Conservation (phyloP, 106 monocot species). For the Phalaenopsis aphrodite region DNA sequence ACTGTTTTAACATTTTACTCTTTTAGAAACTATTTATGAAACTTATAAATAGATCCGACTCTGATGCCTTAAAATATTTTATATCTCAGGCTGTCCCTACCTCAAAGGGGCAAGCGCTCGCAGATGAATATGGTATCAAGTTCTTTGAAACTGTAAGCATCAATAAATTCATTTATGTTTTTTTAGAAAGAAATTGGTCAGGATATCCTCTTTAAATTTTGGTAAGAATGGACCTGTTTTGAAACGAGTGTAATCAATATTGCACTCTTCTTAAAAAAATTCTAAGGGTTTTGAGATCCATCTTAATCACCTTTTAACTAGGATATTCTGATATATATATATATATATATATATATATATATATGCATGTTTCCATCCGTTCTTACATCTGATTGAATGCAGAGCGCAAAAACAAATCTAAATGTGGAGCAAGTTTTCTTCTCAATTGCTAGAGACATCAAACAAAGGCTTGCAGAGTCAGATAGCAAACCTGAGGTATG, state of each 20-base stretch:
- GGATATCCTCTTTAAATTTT: too few species aligned
- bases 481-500: slow-evolving; percentile 72
- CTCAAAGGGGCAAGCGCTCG: slow-evolving; percentile 87
- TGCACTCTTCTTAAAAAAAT: too few species aligned
- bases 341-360: too few species aligned
- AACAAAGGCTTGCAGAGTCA: slow-evolving; percentile 80
- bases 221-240: too few species aligned
- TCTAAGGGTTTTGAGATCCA: too few species aligned
- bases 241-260: too few species aligned
- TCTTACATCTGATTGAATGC: not conserved
- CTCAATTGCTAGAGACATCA: slow-evolving; percentile 90
- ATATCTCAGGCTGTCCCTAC: slow-evolving; percentile 72
- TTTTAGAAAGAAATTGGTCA: not conserved
- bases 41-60: not conserved
- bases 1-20: not conserved
- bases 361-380: not conserved
- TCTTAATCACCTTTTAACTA: too few species aligned
- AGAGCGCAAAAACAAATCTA: slow-evolving; percentile 96
- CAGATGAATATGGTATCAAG: slow-evolving; percentile 93
- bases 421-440: slow-evolving; percentile 97
- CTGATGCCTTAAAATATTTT: not conserved
- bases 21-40: too few species aligned
- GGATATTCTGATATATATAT: too few species aligned
- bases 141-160: slow-evolving; percentile 82
- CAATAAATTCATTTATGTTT: not conserved